phyloP scores from a whole-genome alignment of 1,284 basidiomycete genomes.

The Ustilago esculenta region DNA sequence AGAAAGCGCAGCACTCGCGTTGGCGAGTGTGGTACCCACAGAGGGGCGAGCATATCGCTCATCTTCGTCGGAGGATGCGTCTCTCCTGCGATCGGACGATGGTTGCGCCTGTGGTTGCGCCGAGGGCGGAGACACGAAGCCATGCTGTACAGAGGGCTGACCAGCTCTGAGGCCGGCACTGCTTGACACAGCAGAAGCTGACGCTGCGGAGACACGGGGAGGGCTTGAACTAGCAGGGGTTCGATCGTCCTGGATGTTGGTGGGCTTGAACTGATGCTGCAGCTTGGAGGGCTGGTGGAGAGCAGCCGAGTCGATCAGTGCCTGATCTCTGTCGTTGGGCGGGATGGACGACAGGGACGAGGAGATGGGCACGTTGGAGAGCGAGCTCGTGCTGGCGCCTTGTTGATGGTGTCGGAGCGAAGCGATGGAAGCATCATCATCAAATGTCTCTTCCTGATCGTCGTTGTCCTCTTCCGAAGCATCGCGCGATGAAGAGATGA shows the following conservation, averaged over 20 bases:
- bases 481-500: conserved; percentile 50
- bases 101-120: conserved; percentile 20
- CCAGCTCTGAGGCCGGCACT: conserved; percentile 2
- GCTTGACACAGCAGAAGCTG: conserved; percentile 3
- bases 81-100: conserved; percentile 18
- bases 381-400: conserved; percentile 23
- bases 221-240: conserved; percentile 49
- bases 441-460: conserved; percentile 49
- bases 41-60: conserved; percentile 26
- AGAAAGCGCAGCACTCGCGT: conserved; percentile 47
- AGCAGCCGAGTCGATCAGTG: conserved; percentile 43
- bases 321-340: conserved; percentile 47
- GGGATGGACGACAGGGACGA: conserved; percentile 43
- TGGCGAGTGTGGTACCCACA: conserved; percentile 42
- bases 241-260: conserved; percentile 18
- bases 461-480: conserved; percentile 56
- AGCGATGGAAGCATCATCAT: conserved; percentile 48
- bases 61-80: conserved; percentile 43
- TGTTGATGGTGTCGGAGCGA: conserved; percentile 44
- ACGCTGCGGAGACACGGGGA: conserved; percentile 18
- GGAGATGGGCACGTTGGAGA: conserved; percentile 35
- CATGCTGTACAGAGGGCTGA: conserved; percentile 26
- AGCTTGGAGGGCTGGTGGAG: conserved; percentile 42
- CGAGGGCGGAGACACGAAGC: conserved; percentile 16
- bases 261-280: conserved; percentile 32